Base-by-base conservation (phyloP, 495 filamentous ascomycete genomes). In the Penicillium lagena region DNA sequence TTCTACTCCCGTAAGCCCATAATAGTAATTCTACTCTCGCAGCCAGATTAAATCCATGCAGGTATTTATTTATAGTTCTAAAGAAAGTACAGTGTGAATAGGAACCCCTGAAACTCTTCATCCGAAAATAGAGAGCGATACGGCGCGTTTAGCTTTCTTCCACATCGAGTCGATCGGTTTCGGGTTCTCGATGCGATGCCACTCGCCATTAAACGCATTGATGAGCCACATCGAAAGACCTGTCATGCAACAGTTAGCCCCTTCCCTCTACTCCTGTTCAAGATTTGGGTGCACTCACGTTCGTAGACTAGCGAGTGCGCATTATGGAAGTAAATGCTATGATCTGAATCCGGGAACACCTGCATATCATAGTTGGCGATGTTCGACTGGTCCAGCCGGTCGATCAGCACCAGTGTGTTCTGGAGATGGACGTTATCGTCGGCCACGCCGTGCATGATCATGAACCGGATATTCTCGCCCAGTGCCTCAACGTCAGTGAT, bases 381-480 rank as follows among this genome's bases (percentile, higher is more conserved):
- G 27, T 79, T 80, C 2, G 71, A 82, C 46, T 96, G 58, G 66
- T 98, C 89, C 35, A 98, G 72, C 54, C 83, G 84, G 63, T 98
- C 93, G 37, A 97, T 65, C 50, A 98, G 65, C 4, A 81, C 85
- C 40, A 96, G 72, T 1, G 89, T 83, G 59, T 95, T 97, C 63
- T 98, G 93, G 62, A 95, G 76, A 62, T 98, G 93, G 7, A 98
- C 93, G 52, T 98, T 98, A 65, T 98, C 93, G 53, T 98, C 93
- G 4, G 87, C 85, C 11, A 89, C 77, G 46, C 93, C 93, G 56
- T 98, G 93, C 87, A 96, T 95, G 45, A 98, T 62, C 15, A 97
- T 64, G 63, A 97, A 98, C 22, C 91, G 78, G 35, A 87, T 83
- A 52, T 86, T 95, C 49, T 83, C 58, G 12, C 67, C 60, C 12